Conservation (phyloP, 805 yeast species). For the Teunomyces pallodes region DNA sequence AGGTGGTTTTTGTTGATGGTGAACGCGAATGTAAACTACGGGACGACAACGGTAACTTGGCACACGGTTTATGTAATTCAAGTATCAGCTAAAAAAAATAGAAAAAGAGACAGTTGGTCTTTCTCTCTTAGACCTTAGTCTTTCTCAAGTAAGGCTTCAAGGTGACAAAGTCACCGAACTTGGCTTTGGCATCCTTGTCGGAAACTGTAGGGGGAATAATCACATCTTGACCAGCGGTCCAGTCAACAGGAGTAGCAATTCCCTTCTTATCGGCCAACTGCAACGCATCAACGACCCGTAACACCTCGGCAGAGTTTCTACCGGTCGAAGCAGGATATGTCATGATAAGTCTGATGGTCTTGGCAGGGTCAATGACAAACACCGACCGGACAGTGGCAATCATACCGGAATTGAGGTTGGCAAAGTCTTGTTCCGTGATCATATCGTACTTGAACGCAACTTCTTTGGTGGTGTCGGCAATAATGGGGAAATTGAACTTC, state of each 20-base stretch:
- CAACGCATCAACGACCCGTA: slow-evolving; percentile 67
- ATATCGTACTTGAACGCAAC: slow-evolving; percentile 64
- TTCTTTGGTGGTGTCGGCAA: slow-evolving; percentile 63
- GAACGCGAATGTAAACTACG: slow-evolving; percentile 3
- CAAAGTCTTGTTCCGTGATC: slow-evolving; percentile 69
- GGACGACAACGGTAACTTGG: not conserved
- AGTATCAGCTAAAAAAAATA: not conserved
- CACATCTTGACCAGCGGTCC: slow-evolving; percentile 74
- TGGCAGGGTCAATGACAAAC: slow-evolving; percentile 65
- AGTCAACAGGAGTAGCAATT: slow-evolving; percentile 68
- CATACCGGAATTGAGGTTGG: slow-evolving; percentile 62
- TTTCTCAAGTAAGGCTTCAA: slow-evolving; percentile 65
- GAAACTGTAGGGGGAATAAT: slow-evolving; percentile 66
- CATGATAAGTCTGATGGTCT: slow-evolving; percentile 59
- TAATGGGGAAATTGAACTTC: slow-evolving; percentile 59
- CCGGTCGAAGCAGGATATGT: slow-evolving; percentile 75
- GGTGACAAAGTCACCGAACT: slow-evolving; percentile 60
- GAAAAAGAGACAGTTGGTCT: not conserved
- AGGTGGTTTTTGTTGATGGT: slow-evolving; percentile 24
- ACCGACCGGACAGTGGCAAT: slow-evolving; percentile 71
- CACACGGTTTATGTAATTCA: slow-evolving; percentile 4
- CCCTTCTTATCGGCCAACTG: slow-evolving; percentile 62
- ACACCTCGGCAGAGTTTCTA: slow-evolving; percentile 71
- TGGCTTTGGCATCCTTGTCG: slow-evolving; percentile 55
- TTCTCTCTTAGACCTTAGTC: slow-evolving; percentile 31